These are phyloP conservation scores for Spathaspora arborariae DNA, from an alignment of 805 yeast species.

Conservation along the genomic window DNA sequence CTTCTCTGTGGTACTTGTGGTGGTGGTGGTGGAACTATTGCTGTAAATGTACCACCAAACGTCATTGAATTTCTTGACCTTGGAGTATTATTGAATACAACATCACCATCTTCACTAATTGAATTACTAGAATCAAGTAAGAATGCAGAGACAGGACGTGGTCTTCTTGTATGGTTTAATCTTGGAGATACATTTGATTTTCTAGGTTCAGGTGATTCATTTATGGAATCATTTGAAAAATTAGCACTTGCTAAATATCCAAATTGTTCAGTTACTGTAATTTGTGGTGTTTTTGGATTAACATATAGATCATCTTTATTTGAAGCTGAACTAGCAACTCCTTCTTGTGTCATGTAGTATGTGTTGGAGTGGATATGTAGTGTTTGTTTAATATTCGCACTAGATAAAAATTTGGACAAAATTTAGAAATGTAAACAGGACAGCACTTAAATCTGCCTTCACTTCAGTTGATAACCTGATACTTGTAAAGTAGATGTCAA, in stretches of 20 bases:
- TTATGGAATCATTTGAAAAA: constrained; percentile 23
- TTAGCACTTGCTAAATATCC: constrained; percentile 33
- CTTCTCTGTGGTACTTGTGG: constrained; percentile 8
- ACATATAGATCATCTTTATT: too few relatives aligned
- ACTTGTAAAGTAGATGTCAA: too few relatives aligned
- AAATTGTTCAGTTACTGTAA: constrained; percentile 14
- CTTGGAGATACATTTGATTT: not conserved
- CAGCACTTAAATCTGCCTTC: too few relatives aligned
- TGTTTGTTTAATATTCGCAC: not conserved
- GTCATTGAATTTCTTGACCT: constrained; percentile 17
- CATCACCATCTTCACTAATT: constrained; percentile 25
- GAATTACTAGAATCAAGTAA: constrained; percentile 25
- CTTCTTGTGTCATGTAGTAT: not conserved
- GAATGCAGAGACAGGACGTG: constrained; percentile 37
- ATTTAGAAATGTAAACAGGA: too few relatives aligned
- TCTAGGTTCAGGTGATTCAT: not conserved
- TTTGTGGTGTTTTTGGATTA: not conserved
- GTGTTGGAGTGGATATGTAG: not conserved
- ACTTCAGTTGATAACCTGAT: too few relatives aligned
- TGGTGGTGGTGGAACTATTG: constrained; percentile 13
- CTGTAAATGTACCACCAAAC: too few relatives aligned
- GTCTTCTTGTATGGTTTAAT: constrained; percentile 9
- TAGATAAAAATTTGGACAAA: not conserved
- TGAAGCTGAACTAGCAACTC: too few relatives aligned
- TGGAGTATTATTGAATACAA: constrained; percentile 13